Evolutionary conservation across 805 yeast genomes (phyloP).

Genomic region (Barnettozyma pratensis): DNA sequence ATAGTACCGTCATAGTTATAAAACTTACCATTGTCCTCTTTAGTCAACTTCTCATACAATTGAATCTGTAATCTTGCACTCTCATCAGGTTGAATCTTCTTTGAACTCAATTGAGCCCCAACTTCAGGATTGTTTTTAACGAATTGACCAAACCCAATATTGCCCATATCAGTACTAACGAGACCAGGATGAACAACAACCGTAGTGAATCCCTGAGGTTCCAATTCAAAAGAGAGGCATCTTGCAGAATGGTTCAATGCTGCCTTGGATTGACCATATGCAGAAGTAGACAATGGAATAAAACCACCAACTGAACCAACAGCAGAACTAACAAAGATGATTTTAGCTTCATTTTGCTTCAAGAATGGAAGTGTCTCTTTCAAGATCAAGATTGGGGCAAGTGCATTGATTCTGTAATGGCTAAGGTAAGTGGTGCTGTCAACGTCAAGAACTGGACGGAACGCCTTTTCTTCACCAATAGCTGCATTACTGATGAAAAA

Average conservation of each 20-base stretch:
- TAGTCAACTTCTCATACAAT: constrained; percentile 19
- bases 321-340: constrained; percentile 19
- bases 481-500: constrained; percentile 15
- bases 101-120: background rate
- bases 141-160: background rate
- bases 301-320: constrained; percentile 20
- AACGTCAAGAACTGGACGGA: background rate
- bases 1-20: constrained; percentile 14
- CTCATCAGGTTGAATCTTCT: constrained; percentile 22
- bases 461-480: background rate
- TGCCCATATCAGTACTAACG: constrained; percentile 32
- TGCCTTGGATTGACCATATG: constrained; percentile 31
- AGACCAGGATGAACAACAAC: constrained; percentile 36
- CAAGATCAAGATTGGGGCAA: constrained; percentile 10
- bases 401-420: constrained; percentile 4
- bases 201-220: constrained; percentile 25
- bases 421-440: constrained; percentile 1
- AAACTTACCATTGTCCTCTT: constrained; percentile 26
- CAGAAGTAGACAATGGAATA: constrained; percentile 7
- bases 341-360: constrained; percentile 13
- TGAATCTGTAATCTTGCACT: constrained; percentile 21
- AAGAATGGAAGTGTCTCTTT: constrained; percentile 15
- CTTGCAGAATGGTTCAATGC: constrained; percentile 29
- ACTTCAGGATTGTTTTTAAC: constrained; percentile 4
- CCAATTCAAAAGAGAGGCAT: constrained; percentile 25